Conservation (phyloP, 768 basidiomycete genomes). For the Suillus subluteus region DNA sequence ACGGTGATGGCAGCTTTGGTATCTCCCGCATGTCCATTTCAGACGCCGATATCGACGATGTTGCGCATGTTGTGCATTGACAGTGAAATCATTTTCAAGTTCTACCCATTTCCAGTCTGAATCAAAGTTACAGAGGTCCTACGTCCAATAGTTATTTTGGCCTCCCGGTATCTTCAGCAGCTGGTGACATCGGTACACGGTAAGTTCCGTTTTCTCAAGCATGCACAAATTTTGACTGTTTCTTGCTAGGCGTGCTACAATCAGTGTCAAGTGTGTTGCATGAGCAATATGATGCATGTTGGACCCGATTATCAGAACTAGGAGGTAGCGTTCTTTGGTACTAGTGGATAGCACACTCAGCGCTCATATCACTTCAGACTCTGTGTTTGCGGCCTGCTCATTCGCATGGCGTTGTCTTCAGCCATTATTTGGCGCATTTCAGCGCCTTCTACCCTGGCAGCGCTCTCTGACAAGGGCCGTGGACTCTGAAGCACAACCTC, state of each 20-base stretch:
- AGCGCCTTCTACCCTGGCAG: too few species aligned
- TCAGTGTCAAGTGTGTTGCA: too few species aligned
- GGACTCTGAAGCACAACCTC: neutral
- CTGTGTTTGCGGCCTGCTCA: neutral
- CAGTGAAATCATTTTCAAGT: neutral
- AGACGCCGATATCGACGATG: constrained; percentile 5
- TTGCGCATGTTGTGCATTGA: neutral
- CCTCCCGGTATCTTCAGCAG: too few species aligned
- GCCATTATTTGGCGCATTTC: neutral
- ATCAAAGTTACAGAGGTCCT: too few species aligned
- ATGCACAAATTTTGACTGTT: too few species aligned
- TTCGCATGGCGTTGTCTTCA: neutral
- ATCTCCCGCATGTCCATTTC: neutral
- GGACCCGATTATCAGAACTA: too few species aligned
- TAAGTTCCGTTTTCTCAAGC: neutral
- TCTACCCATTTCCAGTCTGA: too few species aligned
- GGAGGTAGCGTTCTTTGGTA: neutral
- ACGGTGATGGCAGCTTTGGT: constrained; percentile 3
- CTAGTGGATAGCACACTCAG: neutral
- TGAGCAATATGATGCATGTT: too few species aligned
- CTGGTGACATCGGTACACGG: neutral
- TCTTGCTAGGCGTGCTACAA: too few species aligned
- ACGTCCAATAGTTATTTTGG: too few species aligned
- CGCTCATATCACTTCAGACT: neutral
- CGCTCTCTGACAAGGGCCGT: too few species aligned